These are phyloP conservation scores for Chlorella variabilis DNA, from an alignment of 163 green algal genomes.

Conservation along the genomic window DNA sequence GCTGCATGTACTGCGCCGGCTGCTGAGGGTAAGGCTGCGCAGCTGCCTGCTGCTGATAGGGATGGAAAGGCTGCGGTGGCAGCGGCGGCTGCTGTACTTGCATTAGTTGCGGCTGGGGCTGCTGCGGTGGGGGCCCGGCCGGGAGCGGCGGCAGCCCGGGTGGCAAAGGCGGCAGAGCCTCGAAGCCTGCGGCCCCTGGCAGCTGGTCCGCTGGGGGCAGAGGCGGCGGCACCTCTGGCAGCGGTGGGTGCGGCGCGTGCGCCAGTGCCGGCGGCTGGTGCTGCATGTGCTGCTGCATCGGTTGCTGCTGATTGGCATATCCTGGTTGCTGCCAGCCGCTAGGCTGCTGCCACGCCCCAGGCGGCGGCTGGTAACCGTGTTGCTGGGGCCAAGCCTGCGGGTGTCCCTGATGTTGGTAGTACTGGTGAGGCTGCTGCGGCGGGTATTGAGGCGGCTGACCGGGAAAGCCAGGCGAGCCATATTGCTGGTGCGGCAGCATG, in stretches of 20 bases:
- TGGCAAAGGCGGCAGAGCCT: constrained; percentile 10
- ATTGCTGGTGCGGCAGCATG: neutral
- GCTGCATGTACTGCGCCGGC: neutral
- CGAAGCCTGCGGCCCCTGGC: neutral
- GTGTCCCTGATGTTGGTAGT: constrained; percentile 22
- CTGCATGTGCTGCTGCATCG: neutral
- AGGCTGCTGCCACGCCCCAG: constrained; percentile 3
- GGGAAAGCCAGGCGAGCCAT: too few species aligned
- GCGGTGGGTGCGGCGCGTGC: neutral
- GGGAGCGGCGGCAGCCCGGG: neutral
- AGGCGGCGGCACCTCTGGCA: neutral
- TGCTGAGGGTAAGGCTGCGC: neutral
- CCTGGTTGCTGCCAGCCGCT: neutral
- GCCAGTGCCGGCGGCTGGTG: neutral
- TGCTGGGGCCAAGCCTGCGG: too few species aligned
- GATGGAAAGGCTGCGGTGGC: neutral
- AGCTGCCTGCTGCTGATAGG: neutral
- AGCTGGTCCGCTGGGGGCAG: constrained; percentile 5
- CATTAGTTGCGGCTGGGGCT: neutral
- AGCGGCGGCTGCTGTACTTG: neutral
- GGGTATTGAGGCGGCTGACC: too few species aligned
- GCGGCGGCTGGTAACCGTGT: neutral
- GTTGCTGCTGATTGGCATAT: neutral
- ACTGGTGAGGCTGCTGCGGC: neutral
- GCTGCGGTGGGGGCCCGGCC: neutral